A percentile compares a stretch with the other conserved stretches of the same genome.
Conservation (phyloP, 129 eudicot genomes). For the Gnaphalium uliginosum region DNA sequence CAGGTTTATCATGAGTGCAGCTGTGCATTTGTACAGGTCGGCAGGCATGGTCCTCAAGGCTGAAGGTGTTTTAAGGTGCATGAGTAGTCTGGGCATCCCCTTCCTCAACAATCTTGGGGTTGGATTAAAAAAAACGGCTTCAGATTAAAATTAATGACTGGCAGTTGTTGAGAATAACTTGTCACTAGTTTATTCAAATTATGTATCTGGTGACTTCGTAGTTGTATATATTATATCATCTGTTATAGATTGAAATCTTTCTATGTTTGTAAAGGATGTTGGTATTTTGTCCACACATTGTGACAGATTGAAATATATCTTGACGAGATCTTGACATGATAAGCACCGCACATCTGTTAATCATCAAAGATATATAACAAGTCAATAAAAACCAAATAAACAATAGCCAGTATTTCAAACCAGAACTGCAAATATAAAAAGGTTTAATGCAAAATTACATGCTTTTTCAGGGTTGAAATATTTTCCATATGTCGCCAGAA, state of each 20-base stretch:
- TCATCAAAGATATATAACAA: too few species aligned
- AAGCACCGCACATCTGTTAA: too few species aligned
- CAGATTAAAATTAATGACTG: constrained; percentile 2
- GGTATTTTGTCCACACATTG: too few species aligned
- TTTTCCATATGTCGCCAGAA: not conserved
- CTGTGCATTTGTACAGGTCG: constrained; percentile 64
- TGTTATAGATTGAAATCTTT: not conserved
- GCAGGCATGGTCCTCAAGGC: constrained; percentile 49
- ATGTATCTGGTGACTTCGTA: not conserved
- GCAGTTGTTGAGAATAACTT: not conserved
- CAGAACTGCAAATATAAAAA: not conserved
- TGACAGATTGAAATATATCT: too few species aligned
- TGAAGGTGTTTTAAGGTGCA: constrained; percentile 47
- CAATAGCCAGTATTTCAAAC: too few species aligned
- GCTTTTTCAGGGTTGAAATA: not conserved
- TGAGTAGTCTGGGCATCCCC: constrained; percentile 47
- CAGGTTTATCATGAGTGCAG: constrained; percentile 76
- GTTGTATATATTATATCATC: not conserved
- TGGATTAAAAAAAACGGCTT: constrained; percentile 46
- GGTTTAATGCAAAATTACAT: constrained; percentile 7
- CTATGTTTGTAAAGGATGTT: not conserved
- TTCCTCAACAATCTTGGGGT: constrained; percentile 58
- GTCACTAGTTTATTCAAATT: not conserved
- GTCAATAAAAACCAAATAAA: too few species aligned
- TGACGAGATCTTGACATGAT: too few species aligned